Evolutionary conservation across 257 asterid genomes (phyloP).

Genomic region (Salvia rosmarinus): DNA sequence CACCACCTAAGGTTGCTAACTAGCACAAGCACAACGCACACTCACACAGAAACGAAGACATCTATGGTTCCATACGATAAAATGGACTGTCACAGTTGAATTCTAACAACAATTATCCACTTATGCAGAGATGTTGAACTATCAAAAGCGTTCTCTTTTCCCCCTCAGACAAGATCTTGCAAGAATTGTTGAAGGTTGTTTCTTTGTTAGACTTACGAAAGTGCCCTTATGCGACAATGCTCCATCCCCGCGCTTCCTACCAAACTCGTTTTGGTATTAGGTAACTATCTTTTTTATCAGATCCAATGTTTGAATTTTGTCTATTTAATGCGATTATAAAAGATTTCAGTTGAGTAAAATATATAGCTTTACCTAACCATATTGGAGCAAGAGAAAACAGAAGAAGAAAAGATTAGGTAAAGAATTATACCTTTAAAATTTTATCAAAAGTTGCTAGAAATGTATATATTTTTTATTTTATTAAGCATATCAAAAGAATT

Average conservation of each 20-base stretch:
- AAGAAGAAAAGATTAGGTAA: neutral
- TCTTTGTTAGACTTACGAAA: neutral
- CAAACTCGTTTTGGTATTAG: neutral
- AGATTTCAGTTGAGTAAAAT: neutral
- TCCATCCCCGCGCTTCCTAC: neutral
- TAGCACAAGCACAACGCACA: neutral
- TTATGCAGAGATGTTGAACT: neutral
- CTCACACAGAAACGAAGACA: neutral
- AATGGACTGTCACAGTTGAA: neutral
- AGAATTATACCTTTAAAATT: no score
- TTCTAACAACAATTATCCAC: neutral
- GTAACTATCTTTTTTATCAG: neutral
- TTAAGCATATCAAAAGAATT: neutral
- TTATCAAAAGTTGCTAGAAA: no score
- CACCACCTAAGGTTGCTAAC: neutral
- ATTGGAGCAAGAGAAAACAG: neutral
- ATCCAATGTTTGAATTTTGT: neutral
- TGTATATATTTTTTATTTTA: no score
- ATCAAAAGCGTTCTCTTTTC: neutral
- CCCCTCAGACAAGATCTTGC: slow-evolving; percentile 6
- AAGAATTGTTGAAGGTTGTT: neutral
- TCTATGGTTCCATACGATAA: neutral
- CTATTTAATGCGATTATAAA: neutral
- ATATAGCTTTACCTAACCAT: no score
- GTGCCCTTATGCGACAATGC: neutral